A percentile compares a stretch with the other conserved stretches of the same genome.
Conservation (phyloP, 2,329 filamentous ascomycete genomes). For the Helicocarpus griseus region DNA sequence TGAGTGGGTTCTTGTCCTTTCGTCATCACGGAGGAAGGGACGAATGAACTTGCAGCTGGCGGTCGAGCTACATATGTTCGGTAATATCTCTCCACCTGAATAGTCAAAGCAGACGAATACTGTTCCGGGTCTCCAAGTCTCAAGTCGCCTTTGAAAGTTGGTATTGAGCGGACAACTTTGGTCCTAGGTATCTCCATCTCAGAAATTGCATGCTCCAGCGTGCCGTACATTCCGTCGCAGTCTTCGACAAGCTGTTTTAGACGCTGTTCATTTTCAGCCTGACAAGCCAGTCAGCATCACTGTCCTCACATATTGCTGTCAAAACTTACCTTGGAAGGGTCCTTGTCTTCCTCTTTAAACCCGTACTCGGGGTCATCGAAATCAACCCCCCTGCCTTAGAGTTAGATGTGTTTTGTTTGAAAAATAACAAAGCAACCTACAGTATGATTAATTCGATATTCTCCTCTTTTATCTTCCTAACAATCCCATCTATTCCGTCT, state of each 20-base stretch:
- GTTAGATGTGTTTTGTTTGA: conserved; percentile 16
- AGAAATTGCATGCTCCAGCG: conserved; percentile 72
- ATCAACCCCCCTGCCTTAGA: conserved; percentile 62
- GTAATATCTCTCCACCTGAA: conserved; percentile 85
- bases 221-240: conserved; percentile 69
- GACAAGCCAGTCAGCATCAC: conserved; percentile 3
- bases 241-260: conserved; percentile 56
- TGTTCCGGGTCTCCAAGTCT: conserved; percentile 68
- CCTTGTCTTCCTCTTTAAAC: conserved; percentile 84
- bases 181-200: conserved; percentile 68
- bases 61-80: conserved; percentile 69
- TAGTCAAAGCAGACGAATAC: conserved; percentile 65
- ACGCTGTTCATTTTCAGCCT: conserved; percentile 62
- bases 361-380: conserved; percentile 88
- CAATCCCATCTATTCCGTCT: conserved; percentile 61
- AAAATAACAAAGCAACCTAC: conserved; percentile 40
- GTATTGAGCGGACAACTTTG: conserved; percentile 65
- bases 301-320: background rate
- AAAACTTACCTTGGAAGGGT: conserved; percentile 50
- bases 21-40: conserved; percentile 41
- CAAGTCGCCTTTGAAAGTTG: conserved; percentile 68
- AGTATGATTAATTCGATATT: conserved; percentile 70
- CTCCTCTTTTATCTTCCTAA: conserved; percentile 61
- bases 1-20: conserved; percentile 43
- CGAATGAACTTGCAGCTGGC: conserved; percentile 68